Evolutionary conservation across 2,329 filamentous ascomycete genomes (phyloP), one percentile per base, ranked within the genome.

Genomic region (Clonostachys solani): DNA sequence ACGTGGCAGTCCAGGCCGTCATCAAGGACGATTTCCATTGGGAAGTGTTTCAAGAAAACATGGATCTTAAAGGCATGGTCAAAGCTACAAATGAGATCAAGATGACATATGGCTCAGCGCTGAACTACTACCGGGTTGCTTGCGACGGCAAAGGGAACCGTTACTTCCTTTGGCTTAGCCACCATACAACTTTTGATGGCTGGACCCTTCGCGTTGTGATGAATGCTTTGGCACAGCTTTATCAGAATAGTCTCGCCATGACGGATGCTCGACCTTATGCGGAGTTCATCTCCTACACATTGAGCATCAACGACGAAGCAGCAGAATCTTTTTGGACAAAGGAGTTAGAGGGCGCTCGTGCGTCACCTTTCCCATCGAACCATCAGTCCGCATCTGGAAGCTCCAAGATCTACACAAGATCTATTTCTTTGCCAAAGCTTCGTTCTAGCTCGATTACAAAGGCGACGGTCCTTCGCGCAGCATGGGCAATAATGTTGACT

Each of bases 71-170:
- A 19, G 17, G 15, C 13, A 34, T 34, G 29, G 37, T 36, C 18
- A 16, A 40, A 9, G 35, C n/a, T 12, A 34, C 43, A 12, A 29
- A 45, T 12, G 19, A 23, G 7, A 42, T 36, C 34, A 34, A 37
- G 33, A 45, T 45, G 43, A 35, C 43, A 10, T 45, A 45, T 29
- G 44, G 44, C 15, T 33, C 37, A 16, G 17, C 35, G 16, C 44
- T 46, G 49, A 8, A 43, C 53, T 1, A 52, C 48, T 13, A 15
- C 57, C 7, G 49, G 52, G 16, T 55, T 3, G 47, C 49, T 4
- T 38, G 50, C 6, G 47, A 53, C 41, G 46, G 47, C 17, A 33
- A 42, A 40, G 9, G 33, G 15, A 34, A 16, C 43, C 19, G 19
- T 10, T 47, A 47, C 38, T 49, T 42, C 29, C 8, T 43, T 18